Base-by-base conservation (phyloP, 179 eudicot species). In the Monotropa hypopitys region DNA sequence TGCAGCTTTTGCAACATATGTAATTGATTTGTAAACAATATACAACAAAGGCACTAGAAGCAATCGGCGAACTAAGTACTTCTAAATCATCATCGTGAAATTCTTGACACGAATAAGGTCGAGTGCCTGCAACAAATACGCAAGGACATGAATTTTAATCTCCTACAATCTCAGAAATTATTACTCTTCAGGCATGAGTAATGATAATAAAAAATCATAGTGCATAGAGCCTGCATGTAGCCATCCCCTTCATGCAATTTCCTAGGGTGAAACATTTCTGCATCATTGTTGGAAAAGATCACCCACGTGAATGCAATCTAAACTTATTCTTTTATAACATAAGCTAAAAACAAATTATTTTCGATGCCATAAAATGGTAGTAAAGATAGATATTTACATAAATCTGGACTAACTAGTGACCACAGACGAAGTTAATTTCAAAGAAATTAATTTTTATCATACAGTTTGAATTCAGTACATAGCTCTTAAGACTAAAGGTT, bases 61-160 rank as follows among this genome's bases (percentile, higher is more conserved):
- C 15, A 72, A 16, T 8, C 10, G 7, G 10, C 38, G 53, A 62
- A 76, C 33, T 30, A 63, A 76, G 20, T 49, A 65, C 63, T 66
- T 49, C 71, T 35, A 66, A 9, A 16, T 66, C 42, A 7, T 65
- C 49, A 84, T 88, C 49, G 79, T 79, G 80, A 88, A 84, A 84
- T 91, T 88, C 85, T 87, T 91, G 66, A 88, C 97, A 4, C 91
- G 86, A 51, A 91, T 91, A 33, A 91, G 84, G 76, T 91, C 93
- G 38, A 91, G 90, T 54, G 96, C 96, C 96, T 91, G 84, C 68
- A 79, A 32, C 59, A 53, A 73, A 13, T 62, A 23, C 51, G 50
- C 0, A 50, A 32, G 56, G 45, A 28, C 47, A 47, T 15, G 40
- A 21, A 47, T 47, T 56, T 72, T 62, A 72, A 72, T 16, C 5